Base-by-base conservation (phyloP, 805 yeast species). In the Candida anglica region DNA sequence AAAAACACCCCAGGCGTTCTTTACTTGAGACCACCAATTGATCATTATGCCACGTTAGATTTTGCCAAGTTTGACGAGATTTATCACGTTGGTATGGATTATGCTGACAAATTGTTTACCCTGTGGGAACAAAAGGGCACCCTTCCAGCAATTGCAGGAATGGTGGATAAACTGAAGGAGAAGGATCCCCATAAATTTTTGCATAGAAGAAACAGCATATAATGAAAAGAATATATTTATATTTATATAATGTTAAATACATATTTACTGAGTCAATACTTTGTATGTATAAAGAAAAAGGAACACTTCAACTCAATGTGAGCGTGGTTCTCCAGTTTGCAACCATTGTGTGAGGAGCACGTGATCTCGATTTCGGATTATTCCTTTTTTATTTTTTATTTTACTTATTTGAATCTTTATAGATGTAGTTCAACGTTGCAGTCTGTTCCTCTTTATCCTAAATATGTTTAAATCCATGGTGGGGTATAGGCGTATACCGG, bases 11-110 rank as follows among this genome's bases (percentile, higher is more conserved):
- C 87, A 0, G 96, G 96, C 0, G 91, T 93, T 9, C 65, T 85
- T 6, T 91, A 91, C 52, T 65, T 88, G 44, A 73, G 98, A 29
- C 98, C 98, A 3, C 98, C 98, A 0, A 85, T 93, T 48, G 97
- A 91, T 47, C 73, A 77, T 41, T 91, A 80, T 55, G 96, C 89
- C 0, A 93, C 98, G 0, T 68, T 93, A 30, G 98, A 91, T 49
- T 91, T 91, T 60, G 86, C 81, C 10, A 87, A 84, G 55, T 93
- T 91, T 55, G 94, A 86, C 44, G 96, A 89, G 56, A 87, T 93
- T 32, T 84, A 81, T 47, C 66, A 75, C 17, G 89, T 86, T 8
- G 98, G 98, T 2, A 66, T 77, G 8, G 71, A 70, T 3, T 91
- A 86, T 53, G 95, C 91, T 0, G 76, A 74, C 34, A 61, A 62